Percentiles rank a stretch among this genome's conserved stretches.
These are phyloP conservation scores for Dacryopinax spathularia DNA, from an alignment of 768 basidiomycete species.

Conservation along the genomic window DNA sequence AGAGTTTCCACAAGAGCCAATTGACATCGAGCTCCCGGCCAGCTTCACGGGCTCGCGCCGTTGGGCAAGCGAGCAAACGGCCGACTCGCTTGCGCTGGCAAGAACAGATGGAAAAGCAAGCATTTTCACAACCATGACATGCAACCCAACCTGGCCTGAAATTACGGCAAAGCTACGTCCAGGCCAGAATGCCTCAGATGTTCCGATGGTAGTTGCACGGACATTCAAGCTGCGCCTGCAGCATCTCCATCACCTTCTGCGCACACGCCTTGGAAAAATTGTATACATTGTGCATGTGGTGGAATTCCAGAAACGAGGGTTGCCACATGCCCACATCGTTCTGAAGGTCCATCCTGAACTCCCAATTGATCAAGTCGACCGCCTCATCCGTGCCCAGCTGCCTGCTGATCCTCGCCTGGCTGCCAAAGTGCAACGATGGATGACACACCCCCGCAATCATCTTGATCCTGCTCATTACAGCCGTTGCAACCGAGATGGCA, in stretches of 20 bases:
- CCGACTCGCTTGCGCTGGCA: slow-evolving; percentile 27
- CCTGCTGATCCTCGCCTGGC: neutral
- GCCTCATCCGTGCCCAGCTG: neutral
- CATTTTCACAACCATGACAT: slow-evolving; percentile 31
- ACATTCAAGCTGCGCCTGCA: slow-evolving; percentile 26
- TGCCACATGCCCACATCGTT: slow-evolving; percentile 32
- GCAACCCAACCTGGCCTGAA: slow-evolving; percentile 31
- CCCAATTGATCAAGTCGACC: neutral
- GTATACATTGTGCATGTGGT: slow-evolving; percentile 25
- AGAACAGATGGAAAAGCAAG: slow-evolving; percentile 20
- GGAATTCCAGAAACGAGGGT: slow-evolving; percentile 32
- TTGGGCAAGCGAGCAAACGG: neutral
- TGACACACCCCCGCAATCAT: neutral
- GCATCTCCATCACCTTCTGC: slow-evolving; percentile 22
- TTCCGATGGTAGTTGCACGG: slow-evolving; percentile 25
- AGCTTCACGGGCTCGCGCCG: slow-evolving; percentile 5
- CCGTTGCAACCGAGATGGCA: neutral
- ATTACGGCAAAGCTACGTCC: slow-evolving; percentile 20
- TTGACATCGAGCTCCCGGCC: neutral
- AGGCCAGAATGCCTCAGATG: slow-evolving; percentile 26
- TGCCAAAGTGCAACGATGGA: neutral
- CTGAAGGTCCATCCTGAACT: slow-evolving; percentile 18
- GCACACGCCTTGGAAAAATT: slow-evolving; percentile 19
- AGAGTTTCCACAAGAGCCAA: neutral
- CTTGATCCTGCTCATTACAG: neutral